Percentiles rank a stretch among this genome's conserved stretches.
Conservation (phyloP, 23 red algal genomes). For the Gracilaria domingensis region DNA sequence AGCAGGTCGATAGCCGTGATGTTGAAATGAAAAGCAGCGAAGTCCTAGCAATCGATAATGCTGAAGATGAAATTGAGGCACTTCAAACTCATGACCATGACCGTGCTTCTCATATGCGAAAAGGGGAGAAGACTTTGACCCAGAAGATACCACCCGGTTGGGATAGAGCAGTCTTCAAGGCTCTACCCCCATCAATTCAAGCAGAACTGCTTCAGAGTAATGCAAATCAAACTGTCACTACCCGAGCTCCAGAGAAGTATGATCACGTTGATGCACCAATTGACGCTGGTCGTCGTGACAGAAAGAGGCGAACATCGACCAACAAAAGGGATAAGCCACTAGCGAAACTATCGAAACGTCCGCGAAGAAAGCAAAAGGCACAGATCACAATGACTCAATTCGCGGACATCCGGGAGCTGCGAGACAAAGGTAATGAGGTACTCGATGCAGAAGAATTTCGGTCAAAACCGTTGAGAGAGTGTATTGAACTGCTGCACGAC, state of each 20-base stretch:
- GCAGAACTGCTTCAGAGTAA: background rate
- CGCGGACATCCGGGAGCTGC: constrained; percentile 47
- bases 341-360: background rate
- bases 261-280: background rate
- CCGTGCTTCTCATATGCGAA: background rate
- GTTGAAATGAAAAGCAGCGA: background rate
- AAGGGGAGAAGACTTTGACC: background rate
- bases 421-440: constrained; percentile 55
- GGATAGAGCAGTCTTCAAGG: constrained; percentile 32
- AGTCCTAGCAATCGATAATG: background rate
- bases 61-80: background rate
- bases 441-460: constrained; percentile 69
- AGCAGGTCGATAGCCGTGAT: background rate
- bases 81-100: background rate
- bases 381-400: constrained; percentile 80
- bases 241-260: background rate
- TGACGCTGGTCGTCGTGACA: background rate
- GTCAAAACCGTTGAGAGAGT: constrained; percentile 31
- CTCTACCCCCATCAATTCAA: constrained; percentile 4
- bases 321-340: background rate
- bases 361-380: constrained; percentile 21
- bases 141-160: constrained; percentile 13
- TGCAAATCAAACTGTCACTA: background rate
- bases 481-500: constrained; percentile 60
- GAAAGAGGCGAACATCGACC: background rate